phyloP scores from a whole-genome alignment of 1,139 yeast species.

The Suhomyces wounanorum region DNA sequence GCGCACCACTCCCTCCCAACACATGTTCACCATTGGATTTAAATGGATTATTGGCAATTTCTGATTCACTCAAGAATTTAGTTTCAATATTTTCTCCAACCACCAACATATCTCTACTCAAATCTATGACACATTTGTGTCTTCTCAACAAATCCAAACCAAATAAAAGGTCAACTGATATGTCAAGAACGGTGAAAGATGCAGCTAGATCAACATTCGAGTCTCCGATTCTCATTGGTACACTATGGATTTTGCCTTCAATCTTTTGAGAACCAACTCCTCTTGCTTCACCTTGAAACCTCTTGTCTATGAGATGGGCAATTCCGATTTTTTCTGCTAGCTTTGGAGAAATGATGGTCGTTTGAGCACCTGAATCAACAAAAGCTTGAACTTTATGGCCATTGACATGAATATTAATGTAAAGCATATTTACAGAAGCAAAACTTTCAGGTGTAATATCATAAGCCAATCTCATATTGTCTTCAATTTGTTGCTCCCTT shows the following conservation, averaged over 20 bases:
- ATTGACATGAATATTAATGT: conserved; percentile 73
- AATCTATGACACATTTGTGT: conserved; percentile 81
- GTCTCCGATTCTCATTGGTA: conserved; percentile 77
- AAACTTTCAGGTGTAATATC: conserved; percentile 92
- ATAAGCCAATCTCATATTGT: conserved; percentile 74
- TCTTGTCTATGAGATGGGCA: conserved; percentile 71
- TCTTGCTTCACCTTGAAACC: conserved; percentile 79
- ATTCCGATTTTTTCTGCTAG: conserved; percentile 77
- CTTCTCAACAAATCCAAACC: conserved; percentile 85
- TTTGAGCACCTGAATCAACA: conserved; percentile 96
- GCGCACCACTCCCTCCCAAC: conserved; percentile 11
- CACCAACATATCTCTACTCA: conserved; percentile 63
- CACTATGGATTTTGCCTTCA: conserved; percentile 84
- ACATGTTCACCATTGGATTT: conserved; percentile 4
- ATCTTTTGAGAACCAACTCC: conserved; percentile 89
- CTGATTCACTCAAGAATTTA: conserved; percentile 71
- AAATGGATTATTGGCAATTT: conserved; percentile 22
- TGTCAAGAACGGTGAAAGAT: conserved; percentile 78
- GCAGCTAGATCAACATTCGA: conserved; percentile 61
- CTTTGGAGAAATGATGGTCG: conserved; percentile 76
- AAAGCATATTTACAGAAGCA: conserved; percentile 80
- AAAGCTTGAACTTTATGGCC: conserved; percentile 85
- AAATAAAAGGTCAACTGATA: conserved; percentile 65
- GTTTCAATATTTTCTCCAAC: conserved; percentile 73
- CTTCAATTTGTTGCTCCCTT: conserved; percentile 72